Base-by-base conservation (phyloP, 1,139 yeast genomes). In the Pichia cactophila region DNA sequence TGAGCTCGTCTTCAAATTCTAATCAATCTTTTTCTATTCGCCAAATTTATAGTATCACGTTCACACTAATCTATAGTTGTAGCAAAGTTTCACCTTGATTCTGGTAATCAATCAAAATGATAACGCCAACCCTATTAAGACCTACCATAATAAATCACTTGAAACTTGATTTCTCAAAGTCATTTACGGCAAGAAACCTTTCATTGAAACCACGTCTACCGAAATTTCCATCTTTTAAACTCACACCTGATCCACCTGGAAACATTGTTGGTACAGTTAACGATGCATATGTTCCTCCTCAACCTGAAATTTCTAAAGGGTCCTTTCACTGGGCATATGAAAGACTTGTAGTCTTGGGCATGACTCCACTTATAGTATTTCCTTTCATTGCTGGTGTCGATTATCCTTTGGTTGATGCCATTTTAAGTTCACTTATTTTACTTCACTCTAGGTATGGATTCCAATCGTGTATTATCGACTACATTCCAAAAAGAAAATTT, bases 391-490 rank as follows among this genome's bases (percentile, higher is more conserved):
- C 82, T 12, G 83, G 86, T 33, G 69, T 69, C 16, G 66, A 73
- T 11, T 63, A 69, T 47, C 69, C 83, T 60, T 62, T 80, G 52
- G 60, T 79, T 12, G 94, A 85, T 65, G 71, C 87, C 12, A 57
- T 77, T 3, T 71, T 83, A 60, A 73, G 82, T 23, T 69, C 80
- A 20, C 67, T 79, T 26, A 63, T 83, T 52, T 69, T 84, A 58
- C 75, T 78, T 56, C 92, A 85, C 66, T 73, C 81, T 52, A 80
- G 76, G 64, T 78, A 81, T 58, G 94, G 92, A 33, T 78, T 84
- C 71, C 83, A 83, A 66, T 72, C 86, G 44, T 85, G 94, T 73
- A 84, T 86, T 58, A 80, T 79, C 52, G 95, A 86, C 68, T 86
- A 86, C 69, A 81, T 86, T 50, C 89, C 89, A 41, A 66, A 71